Evolutionary conservation across 2,329 filamentous ascomycete genomes (phyloP).

Genomic region (Fusarium sp.): DNA sequence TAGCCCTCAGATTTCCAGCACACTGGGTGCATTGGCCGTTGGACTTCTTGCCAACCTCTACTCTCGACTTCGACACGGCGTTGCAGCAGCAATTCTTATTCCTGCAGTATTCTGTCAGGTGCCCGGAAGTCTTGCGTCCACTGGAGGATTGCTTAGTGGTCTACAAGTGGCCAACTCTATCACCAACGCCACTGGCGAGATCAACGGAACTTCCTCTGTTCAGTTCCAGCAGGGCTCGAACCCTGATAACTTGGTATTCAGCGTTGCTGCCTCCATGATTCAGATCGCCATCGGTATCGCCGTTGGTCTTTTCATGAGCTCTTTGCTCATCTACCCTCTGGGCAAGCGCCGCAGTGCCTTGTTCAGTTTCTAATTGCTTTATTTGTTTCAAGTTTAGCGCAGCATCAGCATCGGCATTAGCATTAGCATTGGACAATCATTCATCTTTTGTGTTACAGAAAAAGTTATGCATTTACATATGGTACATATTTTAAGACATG

Average conservation of each 20-base stretch:
- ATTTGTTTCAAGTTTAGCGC: not conserved
- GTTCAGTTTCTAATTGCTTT: conserved; percentile 54
- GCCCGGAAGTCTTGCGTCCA: conserved; percentile 58
- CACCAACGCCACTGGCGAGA: conserved; percentile 48
- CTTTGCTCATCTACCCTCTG: conserved; percentile 58
- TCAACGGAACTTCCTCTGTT: conserved; percentile 49
- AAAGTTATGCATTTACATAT: conserved; percentile 5
- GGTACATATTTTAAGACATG: not conserved
- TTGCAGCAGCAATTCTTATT: conserved; percentile 57
- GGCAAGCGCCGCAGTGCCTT: conserved; percentile 60
- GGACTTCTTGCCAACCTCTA: conserved; percentile 82
- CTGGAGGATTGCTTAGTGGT: conserved; percentile 57
- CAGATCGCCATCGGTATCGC: conserved; percentile 63
- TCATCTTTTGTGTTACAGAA: not conserved
- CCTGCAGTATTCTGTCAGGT: conserved; percentile 61
- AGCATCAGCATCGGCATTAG: not conserved
- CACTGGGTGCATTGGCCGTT: conserved; percentile 78
- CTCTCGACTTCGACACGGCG: conserved; percentile 65
- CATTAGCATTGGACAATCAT: not conserved
- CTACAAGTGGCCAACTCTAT: conserved; percentile 55
- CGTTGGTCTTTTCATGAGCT: conserved; percentile 60
- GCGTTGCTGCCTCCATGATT: conserved; percentile 60
- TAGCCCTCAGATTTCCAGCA: conserved; percentile 80
- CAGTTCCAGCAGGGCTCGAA: conserved; percentile 29
- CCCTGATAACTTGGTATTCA: conserved; percentile 53